Conservation (phyloP, 176 grass and related monocot genomes). For the Phoenix dactylifera region DNA sequence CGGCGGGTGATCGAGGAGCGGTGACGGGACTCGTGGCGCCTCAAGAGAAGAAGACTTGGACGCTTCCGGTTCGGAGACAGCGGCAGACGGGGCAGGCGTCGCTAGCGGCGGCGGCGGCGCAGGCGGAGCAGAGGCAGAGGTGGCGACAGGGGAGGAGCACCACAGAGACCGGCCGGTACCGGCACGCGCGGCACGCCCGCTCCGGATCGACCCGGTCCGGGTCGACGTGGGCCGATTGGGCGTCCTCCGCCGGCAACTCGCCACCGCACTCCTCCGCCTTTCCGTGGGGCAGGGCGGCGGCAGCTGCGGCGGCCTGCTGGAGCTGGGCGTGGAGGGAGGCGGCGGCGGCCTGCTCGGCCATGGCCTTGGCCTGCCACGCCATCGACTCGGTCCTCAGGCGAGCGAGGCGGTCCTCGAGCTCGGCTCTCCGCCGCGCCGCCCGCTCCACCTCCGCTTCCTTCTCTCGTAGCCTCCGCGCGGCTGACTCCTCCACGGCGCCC, state of each 20-base stretch:
- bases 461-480: constrained; percentile 29
- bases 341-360: constrained; percentile 50
- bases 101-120: constrained; percentile 34
- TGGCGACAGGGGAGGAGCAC: constrained; percentile 81
- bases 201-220: constrained; percentile 31
- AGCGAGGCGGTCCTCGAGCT: constrained; percentile 52
- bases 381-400: constrained; percentile 58
- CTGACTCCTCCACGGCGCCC: constrained; percentile 24
- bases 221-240: constrained; percentile 37
- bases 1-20: neutral
- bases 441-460: constrained; percentile 46
- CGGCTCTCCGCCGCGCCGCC: constrained; percentile 27
- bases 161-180: constrained; percentile 30
- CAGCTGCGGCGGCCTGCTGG: constrained; percentile 41
- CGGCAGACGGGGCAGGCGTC: constrained; percentile 65
- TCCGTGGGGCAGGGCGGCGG: neutral
- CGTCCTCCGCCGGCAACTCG: constrained; percentile 17
- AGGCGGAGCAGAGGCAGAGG: constrained; percentile 59
- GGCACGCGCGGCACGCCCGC: constrained; percentile 43
- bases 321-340: constrained; percentile 66
- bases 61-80: constrained; percentile 61
- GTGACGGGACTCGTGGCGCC: neutral
- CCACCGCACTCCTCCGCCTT: constrained; percentile 6
- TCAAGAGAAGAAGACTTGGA: constrained; percentile 63
- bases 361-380: constrained; percentile 69